A percentile compares a stretch with the other conserved stretches of the same genome.
phyloP scores from a whole-genome alignment of 495 filamentous ascomycete genomes.

The Sabuloglossum arenarium region DNA sequence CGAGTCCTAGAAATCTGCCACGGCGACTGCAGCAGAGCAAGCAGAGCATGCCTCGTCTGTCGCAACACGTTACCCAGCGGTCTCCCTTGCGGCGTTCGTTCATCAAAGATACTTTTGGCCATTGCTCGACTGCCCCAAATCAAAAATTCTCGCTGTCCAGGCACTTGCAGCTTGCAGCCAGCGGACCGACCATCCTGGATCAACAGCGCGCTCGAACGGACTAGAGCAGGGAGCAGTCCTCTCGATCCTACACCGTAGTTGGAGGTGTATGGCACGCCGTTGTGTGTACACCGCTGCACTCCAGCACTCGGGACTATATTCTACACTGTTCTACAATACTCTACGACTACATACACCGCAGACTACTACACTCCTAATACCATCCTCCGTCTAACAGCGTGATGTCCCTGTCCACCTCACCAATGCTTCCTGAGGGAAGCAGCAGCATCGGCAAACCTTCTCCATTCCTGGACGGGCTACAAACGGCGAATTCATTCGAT shows the following conservation, averaged over 20 bases:
- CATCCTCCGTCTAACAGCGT: background rate
- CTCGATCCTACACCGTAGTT: background rate
- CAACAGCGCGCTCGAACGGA: background rate
- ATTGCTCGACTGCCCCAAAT: background rate
- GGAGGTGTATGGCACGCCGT: background rate
- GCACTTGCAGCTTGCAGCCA: conserved; percentile 1
- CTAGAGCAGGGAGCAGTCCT: background rate
- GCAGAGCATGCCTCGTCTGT: background rate
- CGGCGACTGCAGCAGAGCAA: background rate
- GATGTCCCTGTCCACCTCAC: background rate
- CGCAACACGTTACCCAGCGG: background rate
- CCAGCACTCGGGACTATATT: too few species aligned
- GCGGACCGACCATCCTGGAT: background rate
- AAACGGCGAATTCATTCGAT: background rate
- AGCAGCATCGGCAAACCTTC: background rate
- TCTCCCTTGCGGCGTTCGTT: background rate
- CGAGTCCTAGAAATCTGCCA: background rate
- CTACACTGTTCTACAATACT: too few species aligned
- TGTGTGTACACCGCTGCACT: background rate
- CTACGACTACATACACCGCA: too few species aligned
- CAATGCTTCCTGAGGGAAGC: background rate
- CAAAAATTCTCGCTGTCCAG: background rate
- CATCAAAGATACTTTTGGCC: background rate
- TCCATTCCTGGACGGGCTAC: background rate
- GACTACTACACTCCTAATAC: too few species aligned